Conservation (phyloP, 768 basidiomycete species). For the Tylopilus felleus region DNA sequence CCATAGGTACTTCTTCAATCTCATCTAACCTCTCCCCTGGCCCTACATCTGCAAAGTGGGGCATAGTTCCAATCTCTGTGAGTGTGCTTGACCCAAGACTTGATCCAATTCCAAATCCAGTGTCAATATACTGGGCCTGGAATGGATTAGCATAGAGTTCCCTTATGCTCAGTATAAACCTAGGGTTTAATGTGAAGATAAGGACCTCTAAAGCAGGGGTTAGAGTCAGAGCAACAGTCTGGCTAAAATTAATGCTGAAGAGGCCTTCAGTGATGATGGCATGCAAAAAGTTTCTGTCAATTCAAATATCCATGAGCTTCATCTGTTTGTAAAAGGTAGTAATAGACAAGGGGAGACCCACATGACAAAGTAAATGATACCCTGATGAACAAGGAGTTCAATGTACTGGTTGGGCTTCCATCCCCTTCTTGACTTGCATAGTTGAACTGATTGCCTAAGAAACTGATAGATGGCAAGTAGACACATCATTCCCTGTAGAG, state of each 20-base stretch:
- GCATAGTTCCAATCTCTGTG: neutral
- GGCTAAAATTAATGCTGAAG: neutral
- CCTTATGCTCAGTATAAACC: constrained; percentile 7
- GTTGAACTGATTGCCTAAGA: neutral
- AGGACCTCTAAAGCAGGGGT: neutral
- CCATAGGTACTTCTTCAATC: neutral
- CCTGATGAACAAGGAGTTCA: constrained; percentile 4
- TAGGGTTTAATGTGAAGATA: neutral
- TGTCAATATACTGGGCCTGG: neutral
- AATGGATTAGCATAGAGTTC: neutral
- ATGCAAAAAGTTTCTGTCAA: constrained; percentile 1
- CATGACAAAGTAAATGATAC: constrained; percentile 9
- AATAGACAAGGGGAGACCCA: neutral
- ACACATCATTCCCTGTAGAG: constrained; percentile 9
- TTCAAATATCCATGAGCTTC: neutral
- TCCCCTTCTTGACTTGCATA: neutral
- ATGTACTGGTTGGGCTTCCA: constrained; percentile 12
- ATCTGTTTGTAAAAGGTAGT: no score
- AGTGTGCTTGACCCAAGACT: neutral
- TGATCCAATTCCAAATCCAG: constrained; percentile 1
- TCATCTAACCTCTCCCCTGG: neutral
- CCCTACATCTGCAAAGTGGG: neutral
- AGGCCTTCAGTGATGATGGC: neutral
- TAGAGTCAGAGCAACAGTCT: neutral
- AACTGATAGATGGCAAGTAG: neutral